A percentile compares a stretch with the other conserved stretches of the same genome.
Evolutionary conservation across 2,329 filamentous ascomycete species (phyloP).

Genomic region (Xylariaceae sp.): DNA sequence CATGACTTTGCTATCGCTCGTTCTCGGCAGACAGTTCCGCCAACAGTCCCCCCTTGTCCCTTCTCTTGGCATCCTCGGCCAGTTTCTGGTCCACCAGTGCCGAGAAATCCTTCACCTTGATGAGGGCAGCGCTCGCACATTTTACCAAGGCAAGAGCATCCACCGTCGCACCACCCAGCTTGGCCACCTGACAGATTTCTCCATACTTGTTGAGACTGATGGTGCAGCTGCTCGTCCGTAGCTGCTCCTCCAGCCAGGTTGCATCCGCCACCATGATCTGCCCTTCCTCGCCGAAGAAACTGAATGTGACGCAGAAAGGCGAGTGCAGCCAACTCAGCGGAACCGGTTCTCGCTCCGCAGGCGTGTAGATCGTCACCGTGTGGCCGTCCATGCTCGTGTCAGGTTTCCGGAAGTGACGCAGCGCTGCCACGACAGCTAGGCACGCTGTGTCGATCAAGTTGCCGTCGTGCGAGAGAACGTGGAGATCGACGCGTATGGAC

Average conservation of each 20-base stretch:
- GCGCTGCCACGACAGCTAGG: slow-evolving; percentile 77
- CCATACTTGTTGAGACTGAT: slow-evolving; percentile 85
- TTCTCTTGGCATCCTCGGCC: slow-evolving; percentile 69
- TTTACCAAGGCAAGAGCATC: slow-evolving; percentile 74
- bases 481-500: slow-evolving; percentile 83
- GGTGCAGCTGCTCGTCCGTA: slow-evolving; percentile 66
- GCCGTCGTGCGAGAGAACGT: slow-evolving; percentile 86
- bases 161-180: slow-evolving; percentile 77
- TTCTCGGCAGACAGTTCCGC: slow-evolving; percentile 80
- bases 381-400: slow-evolving; percentile 85
- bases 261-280: slow-evolving; percentile 69
- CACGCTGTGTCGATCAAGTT: slow-evolving; percentile 83
- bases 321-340: slow-evolving; percentile 86
- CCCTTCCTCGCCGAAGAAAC: slow-evolving; percentile 69
- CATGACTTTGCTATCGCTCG: slow-evolving; percentile 53
- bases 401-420: slow-evolving; percentile 86
- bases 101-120: slow-evolving; percentile 76
- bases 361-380: slow-evolving; percentile 74
- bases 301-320: slow-evolving; percentile 86
- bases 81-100: slow-evolving; percentile 67
- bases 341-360: slow-evolving; percentile 83
- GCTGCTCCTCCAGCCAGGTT: slow-evolving; percentile 68
- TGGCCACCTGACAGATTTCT: slow-evolving; percentile 86
- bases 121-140: slow-evolving; percentile 68
- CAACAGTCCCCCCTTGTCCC: slow-evolving; percentile 72